These are phyloP conservation scores for Torrubiellomyces zombiae DNA, from an alignment of 2,329 filamentous ascomycete genomes.

Conservation along the genomic window DNA sequence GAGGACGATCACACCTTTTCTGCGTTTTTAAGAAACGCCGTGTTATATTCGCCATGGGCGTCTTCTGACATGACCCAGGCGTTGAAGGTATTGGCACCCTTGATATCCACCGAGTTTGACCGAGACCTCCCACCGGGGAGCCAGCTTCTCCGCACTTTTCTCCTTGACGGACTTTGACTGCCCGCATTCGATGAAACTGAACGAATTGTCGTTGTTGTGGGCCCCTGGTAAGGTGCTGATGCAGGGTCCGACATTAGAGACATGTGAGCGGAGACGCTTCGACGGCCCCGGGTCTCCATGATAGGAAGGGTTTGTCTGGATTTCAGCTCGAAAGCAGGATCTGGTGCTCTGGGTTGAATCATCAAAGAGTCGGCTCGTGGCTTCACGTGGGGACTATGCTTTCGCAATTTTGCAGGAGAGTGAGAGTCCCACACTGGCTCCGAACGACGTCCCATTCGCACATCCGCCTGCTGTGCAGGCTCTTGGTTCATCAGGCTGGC, in stretches of 20 bases:
- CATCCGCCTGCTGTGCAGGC: constrained; percentile 4
- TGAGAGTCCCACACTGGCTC: constrained; percentile 5
- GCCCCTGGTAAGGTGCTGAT: constrained; percentile 16
- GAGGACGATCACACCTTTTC: constrained; percentile 30
- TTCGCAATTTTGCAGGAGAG: constrained; percentile 14
- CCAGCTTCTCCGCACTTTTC: constrained; percentile 36
- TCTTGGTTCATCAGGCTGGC: constrained; percentile 9
- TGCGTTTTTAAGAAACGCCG: constrained; percentile 29
- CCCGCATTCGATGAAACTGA: constrained; percentile 12
- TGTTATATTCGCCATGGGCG: constrained; percentile 37
- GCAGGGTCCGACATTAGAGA: constrained; percentile 11
- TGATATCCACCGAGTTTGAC: constrained; percentile 27
- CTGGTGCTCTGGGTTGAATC: constrained; percentile 11
- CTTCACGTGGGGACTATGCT: constrained; percentile 10
- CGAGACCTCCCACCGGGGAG: constrained; percentile 34
- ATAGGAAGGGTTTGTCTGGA: constrained; percentile 15
- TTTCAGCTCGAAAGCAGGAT: constrained; percentile 10
- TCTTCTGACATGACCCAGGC: constrained; percentile 42
- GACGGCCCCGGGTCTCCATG: constrained; percentile 21
- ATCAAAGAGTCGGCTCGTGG: constrained; percentile 17
- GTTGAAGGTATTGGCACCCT: constrained; percentile 8
- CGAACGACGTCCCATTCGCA: constrained; percentile 1
- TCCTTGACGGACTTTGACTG: constrained; percentile 27
- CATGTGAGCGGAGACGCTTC: constrained; percentile 32
- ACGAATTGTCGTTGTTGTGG: constrained; percentile 12